Evolutionary conservation across 768 basidiomycete species (phyloP), one percentile per base, ranked within the genome.

Genomic region (Amanita thiersii): DNA sequence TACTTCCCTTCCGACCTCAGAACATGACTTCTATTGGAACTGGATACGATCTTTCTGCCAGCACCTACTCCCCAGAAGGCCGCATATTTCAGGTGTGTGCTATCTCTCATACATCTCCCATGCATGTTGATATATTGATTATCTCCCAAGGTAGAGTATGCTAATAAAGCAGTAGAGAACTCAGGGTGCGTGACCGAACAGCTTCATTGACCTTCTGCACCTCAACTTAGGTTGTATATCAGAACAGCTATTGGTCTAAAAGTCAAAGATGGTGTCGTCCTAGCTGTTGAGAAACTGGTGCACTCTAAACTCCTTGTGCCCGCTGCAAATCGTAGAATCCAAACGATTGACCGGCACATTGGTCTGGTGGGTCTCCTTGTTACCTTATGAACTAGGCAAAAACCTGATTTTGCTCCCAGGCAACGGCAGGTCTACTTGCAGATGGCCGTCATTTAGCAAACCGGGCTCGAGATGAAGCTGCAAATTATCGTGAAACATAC

Each of bases 1-100:
- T 43, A 31, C 44, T 47, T 37, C 28, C 39, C 26, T 30, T 37
- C 10, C 34, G 45, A 51, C 50, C 46, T 44, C 40, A 39, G 42
- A 45, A 60, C 57, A 96, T 98, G 94, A 94, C 93, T 46, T 97
- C 94, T 33, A 98, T 98, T 59, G 94, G 96, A 47, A 98, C 96
- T 55, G 96, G 96, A 45, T 98, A 97, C 70, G 96, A 97, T 73
- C 81, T 93, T 46, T 91, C 88, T 43, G 84, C 89, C 37, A 87
- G 83, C 56, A 93, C 88, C 36, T 92, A 91, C 69, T 91, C 88
- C 17, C 94, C 94, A 47, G 94, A 99, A 66, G 96, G 96, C 20
- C 81, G 96, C 50, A 92, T 99, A 58, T 99, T 99, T 59, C 96
- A 99, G 78, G 93, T 90, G 21, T 39, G 21, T 50, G 6, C 37